phyloP scores from a whole-genome alignment of 2,329 filamentous ascomycete genomes.

The Microdochium trichocladiopsis region DNA sequence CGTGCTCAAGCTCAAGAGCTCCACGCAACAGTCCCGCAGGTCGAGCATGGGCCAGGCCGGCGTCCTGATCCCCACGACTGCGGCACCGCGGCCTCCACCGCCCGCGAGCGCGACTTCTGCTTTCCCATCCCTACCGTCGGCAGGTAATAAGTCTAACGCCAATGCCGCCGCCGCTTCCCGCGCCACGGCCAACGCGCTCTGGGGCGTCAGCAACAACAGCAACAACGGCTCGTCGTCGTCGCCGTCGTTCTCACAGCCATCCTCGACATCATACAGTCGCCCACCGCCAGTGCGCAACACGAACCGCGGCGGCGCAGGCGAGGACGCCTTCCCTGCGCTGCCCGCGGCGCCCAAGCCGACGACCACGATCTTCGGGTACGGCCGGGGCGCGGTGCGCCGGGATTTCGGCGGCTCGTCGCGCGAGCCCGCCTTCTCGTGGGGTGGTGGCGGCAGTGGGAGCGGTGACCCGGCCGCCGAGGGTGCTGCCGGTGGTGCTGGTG shows the following conservation, averaged over 20 bases:
- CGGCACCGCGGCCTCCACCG: conserved; percentile 7
- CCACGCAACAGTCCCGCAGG: conserved; percentile 29
- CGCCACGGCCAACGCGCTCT: conserved; percentile 11
- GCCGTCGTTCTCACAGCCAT: too few relatives aligned
- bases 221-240: conserved; percentile 3
- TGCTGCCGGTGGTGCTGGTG: background rate
- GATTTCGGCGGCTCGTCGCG: conserved; percentile 30
- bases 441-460: conserved; percentile 18
- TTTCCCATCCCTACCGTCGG: conserved; percentile 20
- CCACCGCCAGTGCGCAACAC: background rate
- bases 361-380: conserved; percentile 57
- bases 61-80: conserved; percentile 7
- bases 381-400: conserved; percentile 44
- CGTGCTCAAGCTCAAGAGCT: conserved; percentile 52
- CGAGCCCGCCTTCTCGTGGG: conserved; percentile 48
- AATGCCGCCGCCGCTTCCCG: conserved; percentile 4
- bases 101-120: conserved; percentile 6
- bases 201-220: conserved; percentile 10
- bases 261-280: background rate
- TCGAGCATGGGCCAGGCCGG: conserved; percentile 15
- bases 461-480: conserved; percentile 1
- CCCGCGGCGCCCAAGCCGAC: conserved; percentile 67
- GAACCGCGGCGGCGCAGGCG: conserved; percentile 17
- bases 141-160: conserved; percentile 1
- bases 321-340: conserved; percentile 74